phyloP scores from a whole-genome alignment of 495 filamentous ascomycete species.

The Xylaria flabelliformis region DNA sequence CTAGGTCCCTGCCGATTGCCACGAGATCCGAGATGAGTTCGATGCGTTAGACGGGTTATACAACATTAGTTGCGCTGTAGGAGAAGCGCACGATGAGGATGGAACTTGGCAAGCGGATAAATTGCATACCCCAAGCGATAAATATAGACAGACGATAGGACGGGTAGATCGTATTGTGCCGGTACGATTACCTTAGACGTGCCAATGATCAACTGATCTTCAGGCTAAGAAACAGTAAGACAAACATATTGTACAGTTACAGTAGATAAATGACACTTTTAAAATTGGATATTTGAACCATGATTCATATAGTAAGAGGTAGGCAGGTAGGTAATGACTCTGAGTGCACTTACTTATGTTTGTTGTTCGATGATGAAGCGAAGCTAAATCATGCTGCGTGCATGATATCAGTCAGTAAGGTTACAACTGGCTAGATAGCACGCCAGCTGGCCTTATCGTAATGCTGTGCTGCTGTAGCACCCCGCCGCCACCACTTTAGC shows the following conservation, averaged over 20 bases:
- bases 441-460: slow-evolving; percentile 2
- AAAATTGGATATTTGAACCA: not conserved
- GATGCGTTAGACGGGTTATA: not conserved
- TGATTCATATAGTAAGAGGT: not conserved
- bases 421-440: not conserved
- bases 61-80: not conserved
- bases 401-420: not conserved
- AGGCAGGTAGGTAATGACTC: too few species aligned
- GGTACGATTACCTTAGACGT: not conserved
- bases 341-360: too few species aligned
- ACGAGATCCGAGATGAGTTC: not conserved
- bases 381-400: not conserved
- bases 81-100: not conserved
- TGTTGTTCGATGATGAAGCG: not conserved
- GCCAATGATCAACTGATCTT: not conserved
- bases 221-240: not conserved
- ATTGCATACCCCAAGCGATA: not conserved
- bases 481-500: slow-evolving; percentile 1
- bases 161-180: not conserved
- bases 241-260: not conserved
- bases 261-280: not conserved
- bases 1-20: slow-evolving; percentile 13
- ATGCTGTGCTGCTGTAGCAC: not conserved
- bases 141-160: slow-evolving; percentile 2
- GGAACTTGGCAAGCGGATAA: not conserved